Evolutionary conservation across 2,329 filamentous ascomycete genomes (phyloP).

Genomic region (Cercospora sojina): DNA sequence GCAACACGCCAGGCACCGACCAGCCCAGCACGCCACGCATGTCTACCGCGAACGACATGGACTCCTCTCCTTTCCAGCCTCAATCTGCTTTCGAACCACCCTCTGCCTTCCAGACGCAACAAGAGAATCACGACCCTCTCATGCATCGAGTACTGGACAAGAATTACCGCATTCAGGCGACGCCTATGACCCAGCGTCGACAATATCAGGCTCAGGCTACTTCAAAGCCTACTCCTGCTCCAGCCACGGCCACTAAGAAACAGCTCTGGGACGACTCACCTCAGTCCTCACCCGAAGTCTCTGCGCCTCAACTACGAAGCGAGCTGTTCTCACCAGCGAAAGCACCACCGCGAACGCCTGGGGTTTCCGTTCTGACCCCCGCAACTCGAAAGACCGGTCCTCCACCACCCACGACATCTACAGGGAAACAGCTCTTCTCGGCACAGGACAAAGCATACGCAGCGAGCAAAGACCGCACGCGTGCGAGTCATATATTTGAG

Average conservation of each 20-base stretch:
- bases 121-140: constrained; percentile 66
- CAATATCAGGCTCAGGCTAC: constrained; percentile 22
- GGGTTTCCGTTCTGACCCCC: constrained; percentile 79
- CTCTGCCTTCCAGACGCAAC: constrained; percentile 35
- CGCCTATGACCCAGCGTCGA: constrained; percentile 61
- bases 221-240: constrained; percentile 41
- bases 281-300: constrained; percentile 63
- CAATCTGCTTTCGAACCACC: constrained; percentile 40
- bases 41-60: constrained; percentile 18
- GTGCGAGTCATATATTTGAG: constrained; percentile 30
- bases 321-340: constrained; percentile 65
- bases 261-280: constrained; percentile 48
- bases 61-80: constrained; percentile 55
- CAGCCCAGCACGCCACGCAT: constrained; percentile 36
- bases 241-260: constrained; percentile 39
- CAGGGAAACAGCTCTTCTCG: constrained; percentile 38
- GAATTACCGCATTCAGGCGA: constrained; percentile 90
- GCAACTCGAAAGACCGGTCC: constrained; percentile 29
- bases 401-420: constrained; percentile 34
- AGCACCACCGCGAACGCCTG: constrained; percentile 66
- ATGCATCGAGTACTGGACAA: constrained; percentile 93
- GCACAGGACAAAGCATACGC: constrained; percentile 34
- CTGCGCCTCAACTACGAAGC: constrained; percentile 76
- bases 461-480: constrained; percentile 25
- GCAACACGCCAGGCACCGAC: constrained; percentile 24